Evolutionary conservation across 176 grass and related monocot genomes (phyloP), one percentile per base, ranked within the genome.

Genomic region (Stipa capillata): DNA sequence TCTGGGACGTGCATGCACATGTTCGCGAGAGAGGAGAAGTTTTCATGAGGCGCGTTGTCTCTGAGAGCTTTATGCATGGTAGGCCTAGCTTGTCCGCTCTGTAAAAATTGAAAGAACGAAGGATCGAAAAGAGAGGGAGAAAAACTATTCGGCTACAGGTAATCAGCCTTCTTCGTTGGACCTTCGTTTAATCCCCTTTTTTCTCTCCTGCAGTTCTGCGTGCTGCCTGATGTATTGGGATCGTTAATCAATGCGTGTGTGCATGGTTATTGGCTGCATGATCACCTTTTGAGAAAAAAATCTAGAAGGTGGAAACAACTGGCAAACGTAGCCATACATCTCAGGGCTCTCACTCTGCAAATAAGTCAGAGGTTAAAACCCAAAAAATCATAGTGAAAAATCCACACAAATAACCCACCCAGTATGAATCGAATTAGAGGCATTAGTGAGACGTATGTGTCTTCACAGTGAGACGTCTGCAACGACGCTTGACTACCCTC

Each of bases 61-160:
- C 43, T 20, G 33, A 76, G 77, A 76, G 72, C 87, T 89, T 89
- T 89, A 89, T n/a, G n/a, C n/a, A n/a, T 89, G 70, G 82, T 82
- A 82, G 87, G 82, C 72, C 87, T 82, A n/a, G 37, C 67, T 47
- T 89, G 82, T 77, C 82, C 65, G 35, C 53, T 56, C 78, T 65
- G 72, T 72, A 55, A 80, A 74, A 60, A 73, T 51, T 56, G 59
- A 48, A 54, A 50, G 42, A 78, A 72, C 17, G 45, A 80, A 81
- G 69, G 72, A 66, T 40, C 35, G 40, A 28, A 42, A 10, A 40
- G 6, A 23, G 40, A 17, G 57, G 23, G 20, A 39, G 20, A 42
- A 54, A 57, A 31, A 51, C 60, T 70, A 85, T 84, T 76, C 15
- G 14, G 68, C 60, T 84, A 88, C 75, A 79, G 59, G 41, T 45